Conservation (phyloP, 768 basidiomycete genomes). For the Asterophora parasitica region DNA sequence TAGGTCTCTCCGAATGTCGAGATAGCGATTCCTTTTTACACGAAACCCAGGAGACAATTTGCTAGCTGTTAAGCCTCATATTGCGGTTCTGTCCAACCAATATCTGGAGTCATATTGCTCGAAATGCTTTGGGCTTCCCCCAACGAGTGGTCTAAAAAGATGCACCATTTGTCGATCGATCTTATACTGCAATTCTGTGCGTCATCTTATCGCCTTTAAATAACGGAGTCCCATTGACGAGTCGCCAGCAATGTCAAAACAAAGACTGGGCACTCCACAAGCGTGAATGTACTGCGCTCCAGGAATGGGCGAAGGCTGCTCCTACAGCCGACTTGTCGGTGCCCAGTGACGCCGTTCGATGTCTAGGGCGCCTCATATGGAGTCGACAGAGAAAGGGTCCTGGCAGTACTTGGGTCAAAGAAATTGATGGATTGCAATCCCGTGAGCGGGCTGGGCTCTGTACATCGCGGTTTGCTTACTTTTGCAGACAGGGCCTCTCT, state of each 20-base stretch:
- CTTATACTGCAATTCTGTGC: slow-evolving; percentile 73
- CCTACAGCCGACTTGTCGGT: slow-evolving; percentile 42
- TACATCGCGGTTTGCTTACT: neutral
- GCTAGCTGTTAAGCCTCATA: slow-evolving; percentile 53
- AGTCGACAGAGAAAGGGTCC: slow-evolving; percentile 49
- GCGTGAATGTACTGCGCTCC: slow-evolving; percentile 70
- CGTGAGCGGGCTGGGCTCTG: slow-evolving; percentile 41
- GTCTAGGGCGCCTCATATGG: slow-evolving; percentile 75
- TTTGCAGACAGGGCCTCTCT: slow-evolving; percentile 53
- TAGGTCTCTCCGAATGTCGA: slow-evolving; percentile 13
- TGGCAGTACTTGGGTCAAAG: slow-evolving; percentile 54
- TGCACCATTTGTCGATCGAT: slow-evolving; percentile 71
- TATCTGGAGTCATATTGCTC: slow-evolving; percentile 66
- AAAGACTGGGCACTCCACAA: slow-evolving; percentile 74
- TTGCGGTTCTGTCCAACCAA: slow-evolving; percentile 59
- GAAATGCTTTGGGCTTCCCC: slow-evolving; percentile 47
- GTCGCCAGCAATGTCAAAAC: slow-evolving; percentile 58
- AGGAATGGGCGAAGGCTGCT: slow-evolving; percentile 48
- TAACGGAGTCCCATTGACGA: neutral
- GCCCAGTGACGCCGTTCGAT: slow-evolving; percentile 77
- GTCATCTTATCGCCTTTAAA: slow-evolving; percentile 19
- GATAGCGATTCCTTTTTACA: neutral
- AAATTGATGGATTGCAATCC: slow-evolving; percentile 70
- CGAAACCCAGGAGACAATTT: slow-evolving; percentile 50
- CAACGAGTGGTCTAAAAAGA: slow-evolving; percentile 44